Percentiles rank a stretch among this genome's conserved stretches.
phyloP scores from a whole-genome alignment of 306 rosid genomes.

The Prunus mongolica region DNA sequence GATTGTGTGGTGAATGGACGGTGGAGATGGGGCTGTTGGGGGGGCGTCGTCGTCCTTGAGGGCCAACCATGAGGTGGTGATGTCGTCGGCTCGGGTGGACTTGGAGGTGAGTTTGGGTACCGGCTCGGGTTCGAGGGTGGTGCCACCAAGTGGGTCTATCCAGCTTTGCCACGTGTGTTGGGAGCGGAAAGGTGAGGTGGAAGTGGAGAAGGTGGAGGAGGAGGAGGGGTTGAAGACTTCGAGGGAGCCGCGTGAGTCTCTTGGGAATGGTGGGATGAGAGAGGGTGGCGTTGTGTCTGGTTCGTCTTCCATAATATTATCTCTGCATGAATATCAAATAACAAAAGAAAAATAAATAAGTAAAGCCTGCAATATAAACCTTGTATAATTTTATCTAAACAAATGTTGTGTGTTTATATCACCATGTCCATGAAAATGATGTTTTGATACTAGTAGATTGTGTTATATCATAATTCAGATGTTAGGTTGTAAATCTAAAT shows the following conservation, averaged over 20 bases:
- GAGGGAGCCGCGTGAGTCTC: constrained; percentile 84
- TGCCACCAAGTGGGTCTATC: constrained; percentile 26
- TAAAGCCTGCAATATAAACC: background rate
- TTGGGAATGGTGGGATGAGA: constrained; percentile 39
- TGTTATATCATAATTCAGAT: no score
- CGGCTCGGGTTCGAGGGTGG: constrained; percentile 23
- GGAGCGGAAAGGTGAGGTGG: constrained; percentile 29
- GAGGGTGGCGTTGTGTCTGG: constrained; percentile 37
- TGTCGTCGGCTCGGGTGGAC: constrained; percentile 29
- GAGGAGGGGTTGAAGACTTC: constrained; percentile 83
- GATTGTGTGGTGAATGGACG: constrained; percentile 4
- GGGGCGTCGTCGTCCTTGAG: constrained; percentile 44
- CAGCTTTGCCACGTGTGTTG: constrained; percentile 47
- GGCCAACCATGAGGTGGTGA: constrained; percentile 87
- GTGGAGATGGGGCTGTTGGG: constrained; percentile 19
- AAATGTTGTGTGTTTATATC: no score
- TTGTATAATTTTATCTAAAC: no score
- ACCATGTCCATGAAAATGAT: no score
- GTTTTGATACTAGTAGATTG: no score
- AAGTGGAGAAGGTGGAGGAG: constrained; percentile 5
- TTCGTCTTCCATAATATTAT: constrained; percentile 37
- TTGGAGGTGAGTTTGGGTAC: constrained; percentile 12
- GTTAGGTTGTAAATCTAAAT: no score
- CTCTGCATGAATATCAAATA: constrained; percentile 29
- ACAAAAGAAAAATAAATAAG: background rate